A percentile compares a stretch with the other conserved stretches of the same genome.
phyloP scores from a whole-genome alignment of 192 early-diverging fungal species.

The Pilaira anomala region DNA sequence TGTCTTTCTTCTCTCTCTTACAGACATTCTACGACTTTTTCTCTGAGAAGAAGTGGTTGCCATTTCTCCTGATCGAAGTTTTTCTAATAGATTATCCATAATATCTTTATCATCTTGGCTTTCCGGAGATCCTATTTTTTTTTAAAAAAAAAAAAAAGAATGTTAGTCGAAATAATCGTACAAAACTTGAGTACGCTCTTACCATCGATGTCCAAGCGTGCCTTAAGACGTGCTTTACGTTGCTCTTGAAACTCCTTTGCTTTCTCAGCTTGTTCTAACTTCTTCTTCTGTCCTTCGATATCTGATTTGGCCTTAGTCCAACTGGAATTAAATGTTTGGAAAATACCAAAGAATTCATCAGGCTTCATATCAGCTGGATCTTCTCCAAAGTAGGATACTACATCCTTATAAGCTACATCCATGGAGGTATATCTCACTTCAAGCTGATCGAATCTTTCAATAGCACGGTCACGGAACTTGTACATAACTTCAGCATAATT shows the following conservation, averaged over 20 bases:
- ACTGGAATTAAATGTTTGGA: constrained; percentile 74
- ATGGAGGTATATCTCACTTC: constrained; percentile 61
- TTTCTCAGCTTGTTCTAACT: constrained; percentile 42
- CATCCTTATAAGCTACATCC: constrained; percentile 69
- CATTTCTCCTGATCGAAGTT: constrained; percentile 65
- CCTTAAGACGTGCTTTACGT: constrained; percentile 21
- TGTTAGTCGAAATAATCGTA: not conserved
- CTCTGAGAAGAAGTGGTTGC: constrained; percentile 36
- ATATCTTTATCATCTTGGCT: constrained; percentile 66
- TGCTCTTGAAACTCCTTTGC: constrained; percentile 28
- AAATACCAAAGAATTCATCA: constrained; percentile 86
- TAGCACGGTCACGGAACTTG: constrained; percentile 61
- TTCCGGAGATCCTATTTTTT: constrained; percentile 28
- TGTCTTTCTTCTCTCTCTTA: constrained; percentile 27
- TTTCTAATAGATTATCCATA: constrained; percentile 75
- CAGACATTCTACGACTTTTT: constrained; percentile 17
- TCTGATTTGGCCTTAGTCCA: constrained; percentile 61
- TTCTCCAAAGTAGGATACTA: constrained; percentile 74
- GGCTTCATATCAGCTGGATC: constrained; percentile 68
- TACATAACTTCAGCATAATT: constrained; percentile 64
- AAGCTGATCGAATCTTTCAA: constrained; percentile 59
- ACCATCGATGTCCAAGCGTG: constrained; percentile 22
- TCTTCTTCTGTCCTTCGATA: constrained; percentile 32
- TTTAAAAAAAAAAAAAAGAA: not conserved
- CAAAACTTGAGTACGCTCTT: not conserved